A percentile compares a stretch with the other conserved stretches of the same genome.
Conservation (phyloP, 176 grass and related monocot species). For the Oryza brachyantha region DNA sequence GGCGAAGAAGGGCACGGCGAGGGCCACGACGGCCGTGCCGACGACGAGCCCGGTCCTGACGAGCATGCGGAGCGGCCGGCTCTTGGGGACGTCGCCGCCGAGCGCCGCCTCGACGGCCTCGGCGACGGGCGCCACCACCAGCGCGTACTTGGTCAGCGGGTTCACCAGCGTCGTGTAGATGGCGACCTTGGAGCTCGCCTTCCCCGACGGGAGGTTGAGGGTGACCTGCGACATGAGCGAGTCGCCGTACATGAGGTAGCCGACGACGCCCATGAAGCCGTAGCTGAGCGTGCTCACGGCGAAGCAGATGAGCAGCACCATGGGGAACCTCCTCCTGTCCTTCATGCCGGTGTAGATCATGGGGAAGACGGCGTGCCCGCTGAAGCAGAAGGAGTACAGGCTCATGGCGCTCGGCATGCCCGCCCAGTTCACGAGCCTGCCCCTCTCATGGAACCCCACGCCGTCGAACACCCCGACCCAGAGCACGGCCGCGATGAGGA, state of each 20-base stretch:
- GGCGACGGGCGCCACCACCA: no score
- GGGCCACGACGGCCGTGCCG: conserved; percentile 22
- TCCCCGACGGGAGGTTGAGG: no score
- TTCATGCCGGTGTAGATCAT: conserved; percentile 59
- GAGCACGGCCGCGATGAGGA: conserved; percentile 44
- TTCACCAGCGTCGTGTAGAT: no score
- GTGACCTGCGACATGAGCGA: background rate
- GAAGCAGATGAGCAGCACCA: conserved; percentile 23
- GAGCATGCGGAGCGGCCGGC: background rate
- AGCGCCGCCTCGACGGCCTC: no score
- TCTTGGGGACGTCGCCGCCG: background rate
- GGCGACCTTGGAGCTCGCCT: no score
- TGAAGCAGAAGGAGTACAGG: conserved; percentile 68
- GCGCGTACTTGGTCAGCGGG: no score
- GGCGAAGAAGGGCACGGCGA: conserved; percentile 41
- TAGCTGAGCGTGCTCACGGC: background rate
- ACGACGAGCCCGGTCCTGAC: conserved; percentile 27
- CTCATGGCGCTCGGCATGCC: conserved; percentile 51
- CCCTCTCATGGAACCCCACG: conserved; percentile 51
- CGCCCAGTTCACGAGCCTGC: conserved; percentile 38
- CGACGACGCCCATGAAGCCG: no score
- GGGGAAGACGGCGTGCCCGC: conserved; percentile 61
- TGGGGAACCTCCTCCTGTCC: conserved; percentile 41
- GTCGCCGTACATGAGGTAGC: no score
- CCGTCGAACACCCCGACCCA: conserved; percentile 45